A percentile compares a stretch with the other conserved stretches of the same genome.
phyloP scores from a whole-genome alignment of 2,329 filamentous ascomycete genomes.

The Tolypocladium tropicale region DNA sequence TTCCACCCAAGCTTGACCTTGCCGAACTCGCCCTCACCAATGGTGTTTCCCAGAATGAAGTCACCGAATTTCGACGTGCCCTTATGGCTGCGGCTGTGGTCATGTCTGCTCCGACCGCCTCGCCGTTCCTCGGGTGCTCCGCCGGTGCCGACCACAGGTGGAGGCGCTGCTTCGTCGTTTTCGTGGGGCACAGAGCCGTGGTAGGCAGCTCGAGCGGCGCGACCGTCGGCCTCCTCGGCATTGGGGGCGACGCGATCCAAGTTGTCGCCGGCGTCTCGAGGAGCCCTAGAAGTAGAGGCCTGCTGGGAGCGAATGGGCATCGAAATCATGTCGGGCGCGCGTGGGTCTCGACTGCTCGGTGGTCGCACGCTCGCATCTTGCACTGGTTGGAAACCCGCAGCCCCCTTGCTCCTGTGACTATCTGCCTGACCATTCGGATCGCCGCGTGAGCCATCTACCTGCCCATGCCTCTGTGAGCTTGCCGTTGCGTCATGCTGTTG shows the following conservation, averaged over 20 bases:
- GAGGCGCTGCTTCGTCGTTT: constrained; percentile 32
- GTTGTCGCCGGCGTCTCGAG: constrained; percentile 69
- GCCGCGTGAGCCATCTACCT: constrained; percentile 24
- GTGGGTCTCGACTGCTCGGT: constrained; percentile 28
- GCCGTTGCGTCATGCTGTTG: constrained; percentile 34
- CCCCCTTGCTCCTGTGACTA: constrained; percentile 19
- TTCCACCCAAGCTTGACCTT: constrained; percentile 99
- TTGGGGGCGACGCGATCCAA: constrained; percentile 58
- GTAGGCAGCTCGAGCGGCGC: constrained; percentile 10
- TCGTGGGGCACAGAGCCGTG: constrained; percentile 14
- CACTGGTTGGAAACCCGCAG: constrained; percentile 11
- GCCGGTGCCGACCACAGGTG: constrained; percentile 33
- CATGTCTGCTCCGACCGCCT: constrained; percentile 46
- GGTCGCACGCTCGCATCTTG: constrained; percentile 30
- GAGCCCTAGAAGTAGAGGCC: constrained; percentile 41
- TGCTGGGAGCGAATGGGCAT: constrained; percentile 36
- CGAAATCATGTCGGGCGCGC: constrained; percentile 22
- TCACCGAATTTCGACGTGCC: constrained; percentile 77
- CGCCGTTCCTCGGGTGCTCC: constrained; percentile 36
- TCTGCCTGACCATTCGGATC: constrained; percentile 18
- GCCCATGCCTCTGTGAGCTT: constrained; percentile 30
- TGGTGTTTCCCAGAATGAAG: constrained; percentile 89
- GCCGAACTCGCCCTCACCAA: constrained; percentile 96
- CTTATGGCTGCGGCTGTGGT: constrained; percentile 49
- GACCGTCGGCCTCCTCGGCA: constrained; percentile 19